These are phyloP conservation scores for Capsicum baccatum DNA, from an alignment of 257 asterid species.

Conservation along the genomic window DNA sequence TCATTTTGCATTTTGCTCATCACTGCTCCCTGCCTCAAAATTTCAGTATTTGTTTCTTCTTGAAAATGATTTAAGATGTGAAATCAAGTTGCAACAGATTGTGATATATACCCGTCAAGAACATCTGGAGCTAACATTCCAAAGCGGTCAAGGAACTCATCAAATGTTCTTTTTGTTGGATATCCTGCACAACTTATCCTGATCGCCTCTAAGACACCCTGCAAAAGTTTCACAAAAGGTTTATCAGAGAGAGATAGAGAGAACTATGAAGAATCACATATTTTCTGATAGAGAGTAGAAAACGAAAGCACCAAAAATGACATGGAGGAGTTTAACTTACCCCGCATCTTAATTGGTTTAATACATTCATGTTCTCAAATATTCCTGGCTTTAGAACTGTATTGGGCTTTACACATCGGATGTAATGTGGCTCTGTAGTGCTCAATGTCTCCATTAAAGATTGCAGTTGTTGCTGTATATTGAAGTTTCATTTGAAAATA, in stretches of 20 bases:
- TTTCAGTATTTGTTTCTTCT: constrained; percentile 13
- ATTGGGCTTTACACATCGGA: constrained; percentile 97
- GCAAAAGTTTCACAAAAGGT: constrained; percentile 40
- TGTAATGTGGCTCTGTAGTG: constrained; percentile 96
- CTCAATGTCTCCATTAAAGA: constrained; percentile 88
- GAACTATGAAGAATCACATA: constrained; percentile 12
- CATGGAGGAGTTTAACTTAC: constrained; percentile 54
- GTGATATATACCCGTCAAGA: constrained; percentile 69
- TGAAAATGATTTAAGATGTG: constrained; percentile 29
- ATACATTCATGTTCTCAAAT: constrained; percentile 84
- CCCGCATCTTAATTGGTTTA: constrained; percentile 92
- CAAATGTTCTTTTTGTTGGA: constrained; percentile 90
- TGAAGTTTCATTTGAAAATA: constrained; percentile 30
- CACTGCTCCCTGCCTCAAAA: neutral
- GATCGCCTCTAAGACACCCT: constrained; percentile 98
- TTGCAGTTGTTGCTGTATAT: constrained; percentile 89
- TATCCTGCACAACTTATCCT: constrained; percentile 98
- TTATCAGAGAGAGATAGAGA: constrained; percentile 34
- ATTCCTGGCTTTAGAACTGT: constrained; percentile 89
- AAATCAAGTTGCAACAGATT: constrained; percentile 28
- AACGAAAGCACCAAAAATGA: constrained; percentile 1
- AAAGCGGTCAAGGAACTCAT: constrained; percentile 93
- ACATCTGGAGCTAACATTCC: constrained; percentile 87
- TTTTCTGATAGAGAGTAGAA: neutral
- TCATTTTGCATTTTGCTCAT: neutral